These are phyloP conservation scores for Strigomonas galati DNA, from an alignment of 208 protist species.

Conservation along the genomic window DNA sequence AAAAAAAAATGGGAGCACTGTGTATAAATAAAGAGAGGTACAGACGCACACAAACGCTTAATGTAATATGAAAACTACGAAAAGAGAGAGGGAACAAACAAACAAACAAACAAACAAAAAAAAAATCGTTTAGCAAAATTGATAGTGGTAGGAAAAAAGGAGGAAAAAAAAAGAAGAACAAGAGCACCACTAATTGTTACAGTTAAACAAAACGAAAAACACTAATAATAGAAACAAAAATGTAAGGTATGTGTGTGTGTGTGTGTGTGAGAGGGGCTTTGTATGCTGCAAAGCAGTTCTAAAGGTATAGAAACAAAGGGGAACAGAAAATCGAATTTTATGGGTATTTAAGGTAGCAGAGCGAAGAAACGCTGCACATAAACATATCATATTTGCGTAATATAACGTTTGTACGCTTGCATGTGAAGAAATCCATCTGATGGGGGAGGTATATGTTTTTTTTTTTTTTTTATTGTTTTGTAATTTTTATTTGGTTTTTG, in stretches of 20 bases:
- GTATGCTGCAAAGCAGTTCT: too few relatives aligned
- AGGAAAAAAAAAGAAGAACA: not conserved
- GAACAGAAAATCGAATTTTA: too few relatives aligned
- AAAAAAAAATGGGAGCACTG: too few relatives aligned
- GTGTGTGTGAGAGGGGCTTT: too few relatives aligned
- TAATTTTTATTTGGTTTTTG: constrained; percentile 6
- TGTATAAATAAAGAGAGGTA: not conserved
- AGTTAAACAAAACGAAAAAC: not conserved
- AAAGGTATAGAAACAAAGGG: not conserved
- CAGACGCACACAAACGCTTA: not conserved
- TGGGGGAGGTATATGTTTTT: too few relatives aligned
- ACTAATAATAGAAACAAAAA: too few relatives aligned
- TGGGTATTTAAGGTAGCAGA: too few relatives aligned
- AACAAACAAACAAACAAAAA: constrained; percentile 13
- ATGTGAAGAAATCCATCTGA: too few relatives aligned
- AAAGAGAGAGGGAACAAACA: not conserved
- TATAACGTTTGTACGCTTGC: too few relatives aligned
- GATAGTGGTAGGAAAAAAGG: constrained; percentile 15
- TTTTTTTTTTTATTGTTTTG: constrained; percentile 1
- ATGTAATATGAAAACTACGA: not conserved
- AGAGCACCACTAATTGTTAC: not conserved
- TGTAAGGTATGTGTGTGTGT: too few relatives aligned
- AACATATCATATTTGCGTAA: too few relatives aligned
- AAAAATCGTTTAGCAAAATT: not conserved
- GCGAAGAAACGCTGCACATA: too few relatives aligned